Conservation (phyloP, 306 rosid genomes). For the Malus orientalis region DNA sequence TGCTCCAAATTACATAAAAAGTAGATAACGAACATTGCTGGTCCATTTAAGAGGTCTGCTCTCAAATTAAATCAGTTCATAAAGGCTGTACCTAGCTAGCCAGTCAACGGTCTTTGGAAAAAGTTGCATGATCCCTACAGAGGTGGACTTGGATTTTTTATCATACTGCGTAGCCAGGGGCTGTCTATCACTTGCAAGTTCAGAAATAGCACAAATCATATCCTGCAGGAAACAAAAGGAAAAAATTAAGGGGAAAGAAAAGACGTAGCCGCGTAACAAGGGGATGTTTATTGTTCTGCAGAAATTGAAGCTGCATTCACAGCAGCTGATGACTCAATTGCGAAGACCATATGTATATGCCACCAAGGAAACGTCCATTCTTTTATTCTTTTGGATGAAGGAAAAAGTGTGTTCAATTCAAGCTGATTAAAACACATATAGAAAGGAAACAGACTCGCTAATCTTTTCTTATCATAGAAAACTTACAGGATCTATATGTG, state of each 20-base stretch:
- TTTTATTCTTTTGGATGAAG: not conserved
- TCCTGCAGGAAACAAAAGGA: conserved; percentile 35
- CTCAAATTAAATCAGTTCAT: conserved; percentile 8
- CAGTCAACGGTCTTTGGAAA: conserved; percentile 41
- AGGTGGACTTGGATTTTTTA: conserved; percentile 41
- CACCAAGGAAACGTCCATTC: not conserved
- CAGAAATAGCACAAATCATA: conserved; percentile 77
- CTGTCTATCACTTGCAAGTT: conserved; percentile 82
- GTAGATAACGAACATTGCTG: not conserved
- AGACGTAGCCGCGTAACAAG: not conserved
- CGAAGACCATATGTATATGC: not conserved
- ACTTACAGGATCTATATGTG: conserved; percentile 61
- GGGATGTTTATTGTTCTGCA: not conserved
- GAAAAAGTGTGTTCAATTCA: not conserved
- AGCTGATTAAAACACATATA: not conserved
- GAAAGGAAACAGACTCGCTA: not conserved
- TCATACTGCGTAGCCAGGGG: conserved; percentile 37
- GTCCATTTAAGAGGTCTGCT: not conserved
- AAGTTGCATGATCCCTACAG: conserved; percentile 73
- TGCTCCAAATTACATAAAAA: conserved; percentile 6
- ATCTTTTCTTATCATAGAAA: not conserved
- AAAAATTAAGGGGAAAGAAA: not conserved
- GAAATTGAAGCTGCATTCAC: not conserved
- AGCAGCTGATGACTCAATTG: not conserved
- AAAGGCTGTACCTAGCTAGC: conserved; percentile 50